Conservation (phyloP, 2,329 filamentous ascomycete genomes). For the Fusarium concolor region DNA sequence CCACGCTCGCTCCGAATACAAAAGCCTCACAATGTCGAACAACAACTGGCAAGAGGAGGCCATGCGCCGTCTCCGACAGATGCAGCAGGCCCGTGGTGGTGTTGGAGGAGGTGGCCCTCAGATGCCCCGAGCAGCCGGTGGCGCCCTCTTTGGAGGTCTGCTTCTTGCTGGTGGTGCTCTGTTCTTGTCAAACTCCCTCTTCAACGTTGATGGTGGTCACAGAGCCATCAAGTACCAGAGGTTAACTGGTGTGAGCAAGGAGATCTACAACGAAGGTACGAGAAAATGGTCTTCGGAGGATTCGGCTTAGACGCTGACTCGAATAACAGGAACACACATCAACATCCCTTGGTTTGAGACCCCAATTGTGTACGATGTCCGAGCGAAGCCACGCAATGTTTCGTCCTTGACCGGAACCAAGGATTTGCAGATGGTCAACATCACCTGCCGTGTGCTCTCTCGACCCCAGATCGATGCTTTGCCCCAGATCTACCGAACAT, state of each 20-base stretch:
- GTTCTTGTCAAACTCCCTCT: slow-evolving; percentile 70
- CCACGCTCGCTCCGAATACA: slow-evolving; percentile 7
- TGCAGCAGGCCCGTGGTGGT: slow-evolving; percentile 58
- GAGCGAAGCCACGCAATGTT: slow-evolving; percentile 96
- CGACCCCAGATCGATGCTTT: slow-evolving; percentile 87
- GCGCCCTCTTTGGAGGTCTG: slow-evolving; percentile 55
- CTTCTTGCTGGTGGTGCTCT: slow-evolving; percentile 63
- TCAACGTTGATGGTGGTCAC: slow-evolving; percentile 96
- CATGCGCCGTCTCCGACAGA: slow-evolving; percentile 62
- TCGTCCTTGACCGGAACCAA: slow-evolving; percentile 98
- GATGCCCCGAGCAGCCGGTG: slow-evolving; percentile 55
- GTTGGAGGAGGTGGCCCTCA: slow-evolving; percentile 58
- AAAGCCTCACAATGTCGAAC: slow-evolving; percentile 48
- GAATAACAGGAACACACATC: slow-evolving; percentile 83
- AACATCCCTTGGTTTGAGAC: slow-evolving; percentile 98
- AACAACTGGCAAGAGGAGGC: slow-evolving; percentile 63
- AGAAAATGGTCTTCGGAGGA: slow-evolving; percentile 18
- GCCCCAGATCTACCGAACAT: slow-evolving; percentile 95
- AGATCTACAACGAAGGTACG: slow-evolving; percentile 94
- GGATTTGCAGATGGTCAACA: slow-evolving; percentile 99
- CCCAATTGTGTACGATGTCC: slow-evolving; percentile 95
- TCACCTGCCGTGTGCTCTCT: slow-evolving; percentile 98
- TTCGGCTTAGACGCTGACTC: slow-evolving; percentile 32
- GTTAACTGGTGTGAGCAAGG: slow-evolving; percentile 90
- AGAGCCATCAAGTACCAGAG: slow-evolving; percentile 98